phyloP scores from a whole-genome alignment of 2,329 filamentous ascomycete species.

The Colletotrichum lupini region DNA sequence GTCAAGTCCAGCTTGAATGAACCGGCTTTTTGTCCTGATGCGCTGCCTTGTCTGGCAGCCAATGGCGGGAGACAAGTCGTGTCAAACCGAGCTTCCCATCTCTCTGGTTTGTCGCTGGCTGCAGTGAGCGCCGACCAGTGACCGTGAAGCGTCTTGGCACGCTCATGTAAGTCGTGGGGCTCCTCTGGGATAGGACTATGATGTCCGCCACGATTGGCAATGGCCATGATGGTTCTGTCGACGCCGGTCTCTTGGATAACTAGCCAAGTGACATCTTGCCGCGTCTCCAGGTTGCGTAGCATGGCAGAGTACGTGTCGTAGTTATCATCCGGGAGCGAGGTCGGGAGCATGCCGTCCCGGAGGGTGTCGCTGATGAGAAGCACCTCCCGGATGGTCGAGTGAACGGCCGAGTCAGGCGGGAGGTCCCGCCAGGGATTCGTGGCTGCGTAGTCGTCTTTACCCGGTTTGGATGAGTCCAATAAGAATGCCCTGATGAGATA shows the following conservation, averaged over 20 bases:
- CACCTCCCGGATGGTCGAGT: conserved; percentile 12
- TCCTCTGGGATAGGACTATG: conserved; percentile 29
- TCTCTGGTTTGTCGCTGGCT: conserved; percentile 19
- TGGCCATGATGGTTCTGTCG: conserved; percentile 21
- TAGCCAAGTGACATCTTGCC: conserved; percentile 29
- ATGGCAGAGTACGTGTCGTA: conserved; percentile 23
- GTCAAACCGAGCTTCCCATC: conserved; percentile 22
- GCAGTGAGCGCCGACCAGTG: conserved; percentile 20
- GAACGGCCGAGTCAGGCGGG: conserved; percentile 19
- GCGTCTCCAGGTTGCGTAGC: conserved; percentile 29
- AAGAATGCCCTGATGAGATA: conserved; percentile 10
- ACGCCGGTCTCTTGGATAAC: conserved; percentile 26
- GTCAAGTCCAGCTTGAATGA: conserved; percentile 8
- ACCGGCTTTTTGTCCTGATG: not conserved
- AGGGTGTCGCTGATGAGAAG: conserved; percentile 31
- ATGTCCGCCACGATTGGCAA: conserved; percentile 25
- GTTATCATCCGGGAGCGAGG: conserved; percentile 21
- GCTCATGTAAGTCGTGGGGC: conserved; percentile 26
- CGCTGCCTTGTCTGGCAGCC: not conserved
- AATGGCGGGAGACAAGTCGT: conserved; percentile 18
- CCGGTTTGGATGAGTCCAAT: not conserved
- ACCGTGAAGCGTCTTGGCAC: not conserved
- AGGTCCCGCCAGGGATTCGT: conserved; percentile 35
- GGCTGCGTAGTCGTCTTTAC: conserved; percentile 4
- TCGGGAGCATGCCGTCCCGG: conserved; percentile 29